phyloP scores from a whole-genome alignment of 208 protist genomes.

The Leishmania lainsoni region DNA sequence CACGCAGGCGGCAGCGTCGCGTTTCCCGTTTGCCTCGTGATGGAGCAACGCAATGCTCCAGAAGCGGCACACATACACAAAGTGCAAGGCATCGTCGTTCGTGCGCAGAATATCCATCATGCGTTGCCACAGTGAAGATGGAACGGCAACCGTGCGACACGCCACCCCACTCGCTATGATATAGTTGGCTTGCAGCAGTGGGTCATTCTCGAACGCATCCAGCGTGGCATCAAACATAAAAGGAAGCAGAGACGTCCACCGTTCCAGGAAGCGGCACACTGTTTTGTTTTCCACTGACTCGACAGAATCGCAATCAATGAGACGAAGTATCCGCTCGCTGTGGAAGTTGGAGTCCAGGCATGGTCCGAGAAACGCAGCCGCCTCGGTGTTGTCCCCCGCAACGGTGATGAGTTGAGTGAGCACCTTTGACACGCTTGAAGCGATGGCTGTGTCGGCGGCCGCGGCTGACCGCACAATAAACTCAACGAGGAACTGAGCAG shows the following conservation, averaged over 20 bases:
- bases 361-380: conserved; percentile 22
- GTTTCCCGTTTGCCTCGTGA: conserved; percentile 55
- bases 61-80: conserved; percentile 62
- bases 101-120: conserved; percentile 36
- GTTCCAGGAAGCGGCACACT: conserved; percentile 43
- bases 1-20: conserved; percentile 53
- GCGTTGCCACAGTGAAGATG: conserved; percentile 30
- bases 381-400: conserved; percentile 7
- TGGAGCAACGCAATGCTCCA: conserved; percentile 52
- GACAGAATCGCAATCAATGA: conserved; percentile 70
- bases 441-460: conserved; percentile 29
- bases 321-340: conserved; percentile 58
- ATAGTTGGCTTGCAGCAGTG: conserved; percentile 82
- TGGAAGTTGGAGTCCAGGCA: conserved; percentile 44
- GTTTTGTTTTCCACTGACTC: conserved; percentile 46
- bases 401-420: conserved; percentile 28
- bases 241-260: conserved; percentile 47
- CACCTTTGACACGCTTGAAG: conserved; percentile 16
- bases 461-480: conserved; percentile 42
- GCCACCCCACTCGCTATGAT: conserved; percentile 64
- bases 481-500: conserved; percentile 34
- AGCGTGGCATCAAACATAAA: conserved; percentile 50
- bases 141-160: conserved; percentile 38
- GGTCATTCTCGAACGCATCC: conserved; percentile 62
- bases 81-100: conserved; percentile 39